A percentile compares a stretch with the other conserved stretches of the same genome.
These are phyloP conservation scores for Tylopilus balloui DNA, from an alignment of 768 basidiomycete genomes.

Conservation along the genomic window DNA sequence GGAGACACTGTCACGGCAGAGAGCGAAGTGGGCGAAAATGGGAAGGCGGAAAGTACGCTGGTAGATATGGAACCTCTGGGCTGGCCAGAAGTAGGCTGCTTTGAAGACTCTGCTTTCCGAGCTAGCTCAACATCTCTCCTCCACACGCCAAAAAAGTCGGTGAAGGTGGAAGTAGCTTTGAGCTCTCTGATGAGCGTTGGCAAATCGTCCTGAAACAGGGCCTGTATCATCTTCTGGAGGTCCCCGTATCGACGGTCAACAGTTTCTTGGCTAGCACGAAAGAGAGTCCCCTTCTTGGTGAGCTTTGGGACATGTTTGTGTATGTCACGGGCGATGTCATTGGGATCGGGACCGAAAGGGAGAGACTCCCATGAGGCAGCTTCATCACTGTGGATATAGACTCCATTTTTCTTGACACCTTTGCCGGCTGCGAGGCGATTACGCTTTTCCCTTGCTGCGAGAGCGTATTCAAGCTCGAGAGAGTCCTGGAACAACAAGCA, in stretches of 20 bases:
- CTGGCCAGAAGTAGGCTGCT: constrained; percentile 19
- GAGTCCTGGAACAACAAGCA: constrained; percentile 71
- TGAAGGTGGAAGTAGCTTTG: constrained; percentile 49
- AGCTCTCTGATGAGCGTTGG: constrained; percentile 67
- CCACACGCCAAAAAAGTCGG: constrained; percentile 81
- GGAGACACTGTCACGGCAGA: constrained; percentile 6
- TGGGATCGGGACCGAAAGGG: constrained; percentile 78
- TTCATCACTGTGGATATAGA: constrained; percentile 63
- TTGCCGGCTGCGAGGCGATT: constrained; percentile 65
- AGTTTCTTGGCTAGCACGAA: constrained; percentile 64
- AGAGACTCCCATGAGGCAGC: constrained; percentile 85
- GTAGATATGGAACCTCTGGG: constrained; percentile 45
- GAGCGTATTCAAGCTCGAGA: constrained; percentile 61
- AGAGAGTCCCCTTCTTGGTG: constrained; percentile 67
- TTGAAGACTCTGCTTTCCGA: constrained; percentile 33
- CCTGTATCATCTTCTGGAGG: constrained; percentile 52
- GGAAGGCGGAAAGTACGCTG: constrained; percentile 57
- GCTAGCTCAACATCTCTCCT: constrained; percentile 62
- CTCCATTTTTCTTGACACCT: constrained; percentile 66
- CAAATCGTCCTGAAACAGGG: constrained; percentile 54
- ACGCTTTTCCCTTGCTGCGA: constrained; percentile 63
- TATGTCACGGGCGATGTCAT: constrained; percentile 64
- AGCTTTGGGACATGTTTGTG: constrained; percentile 64
- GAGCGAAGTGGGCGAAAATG: constrained; percentile 29
- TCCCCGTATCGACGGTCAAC: constrained; percentile 61